Evolutionary conservation across 345 rosid species (phyloP).

Genomic region (Arabidopsis suecica): DNA sequence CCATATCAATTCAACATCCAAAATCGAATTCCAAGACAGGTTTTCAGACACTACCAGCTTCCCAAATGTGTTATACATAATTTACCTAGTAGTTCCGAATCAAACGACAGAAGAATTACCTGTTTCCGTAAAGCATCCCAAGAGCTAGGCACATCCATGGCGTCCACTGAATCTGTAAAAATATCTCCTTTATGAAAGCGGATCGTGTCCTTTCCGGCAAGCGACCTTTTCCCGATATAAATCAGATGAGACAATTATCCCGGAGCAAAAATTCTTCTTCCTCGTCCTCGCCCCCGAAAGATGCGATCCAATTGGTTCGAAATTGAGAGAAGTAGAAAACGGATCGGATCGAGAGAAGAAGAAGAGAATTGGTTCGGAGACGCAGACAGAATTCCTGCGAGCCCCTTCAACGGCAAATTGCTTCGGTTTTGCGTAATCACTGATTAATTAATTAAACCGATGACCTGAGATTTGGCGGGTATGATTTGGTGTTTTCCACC

Average conservation of each 20-base stretch:
- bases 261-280: slow-evolving; percentile 3
- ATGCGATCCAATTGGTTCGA: slow-evolving; percentile 29
- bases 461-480: slow-evolving; percentile 1
- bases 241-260: background rate
- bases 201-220: background rate
- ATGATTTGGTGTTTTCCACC: slow-evolving; percentile 7
- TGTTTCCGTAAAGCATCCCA: slow-evolving; percentile 96
- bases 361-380: slow-evolving; percentile 55
- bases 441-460: slow-evolving; percentile 30
- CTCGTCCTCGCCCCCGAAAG: slow-evolving; percentile 1
- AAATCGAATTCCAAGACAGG: background rate
- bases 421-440: slow-evolving; percentile 42
- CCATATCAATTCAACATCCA: background rate
- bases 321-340: background rate
- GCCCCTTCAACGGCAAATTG: slow-evolving; percentile 42
- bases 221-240: slow-evolving; percentile 4
- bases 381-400: slow-evolving; percentile 52
- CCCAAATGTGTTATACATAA: no score
- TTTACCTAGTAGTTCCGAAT: background rate
- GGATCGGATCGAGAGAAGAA: slow-evolving; percentile 37
- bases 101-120: slow-evolving; percentile 47
- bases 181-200: slow-evolving; percentile 15
- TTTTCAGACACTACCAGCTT: slow-evolving; percentile 3
- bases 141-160: slow-evolving; percentile 83
- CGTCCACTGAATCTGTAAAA: slow-evolving; percentile 9